A percentile compares a stretch with the other conserved stretches of the same genome.
phyloP scores from a whole-genome alignment of 2,329 filamentous ascomycete genomes.

The Berkeleyomyces basicola region DNA sequence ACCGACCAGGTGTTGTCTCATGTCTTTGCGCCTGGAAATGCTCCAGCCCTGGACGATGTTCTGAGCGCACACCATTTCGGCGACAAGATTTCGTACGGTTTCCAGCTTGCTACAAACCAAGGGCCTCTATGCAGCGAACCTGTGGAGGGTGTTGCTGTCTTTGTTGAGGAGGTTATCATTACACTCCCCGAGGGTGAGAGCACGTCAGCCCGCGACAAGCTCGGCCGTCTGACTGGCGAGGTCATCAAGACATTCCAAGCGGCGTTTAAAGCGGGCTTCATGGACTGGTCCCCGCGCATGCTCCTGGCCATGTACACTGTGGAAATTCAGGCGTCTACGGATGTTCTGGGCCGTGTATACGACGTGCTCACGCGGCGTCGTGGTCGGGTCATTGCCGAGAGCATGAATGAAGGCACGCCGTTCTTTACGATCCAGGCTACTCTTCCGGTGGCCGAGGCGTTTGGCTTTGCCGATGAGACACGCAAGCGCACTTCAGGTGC shows the following conservation, averaged over 20 bases:
- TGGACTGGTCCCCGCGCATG: slow-evolving; percentile 92
- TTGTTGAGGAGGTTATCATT: slow-evolving; percentile 64
- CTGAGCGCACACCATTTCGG: slow-evolving; percentile 53
- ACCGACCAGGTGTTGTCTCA: slow-evolving; percentile 52
- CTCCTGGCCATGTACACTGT: slow-evolving; percentile 96
- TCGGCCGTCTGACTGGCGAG: slow-evolving; percentile 77
- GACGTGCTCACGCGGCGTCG: slow-evolving; percentile 90
- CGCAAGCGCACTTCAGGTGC: slow-evolving; percentile 82
- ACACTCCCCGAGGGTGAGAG: slow-evolving; percentile 36
- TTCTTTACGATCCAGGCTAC: slow-evolving; percentile 88
- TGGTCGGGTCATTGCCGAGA: slow-evolving; percentile 75
- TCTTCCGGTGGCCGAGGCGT: slow-evolving; percentile 83
- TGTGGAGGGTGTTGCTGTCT: slow-evolving; percentile 80
- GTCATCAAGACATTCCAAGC: slow-evolving; percentile 79
- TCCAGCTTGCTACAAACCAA: slow-evolving; percentile 79
- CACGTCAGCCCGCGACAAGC: slow-evolving; percentile 26
- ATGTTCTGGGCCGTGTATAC: slow-evolving; percentile 90
- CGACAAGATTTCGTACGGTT: slow-evolving; percentile 84
- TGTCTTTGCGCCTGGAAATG: slow-evolving; percentile 35
- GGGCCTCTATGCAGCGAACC: slow-evolving; percentile 87
- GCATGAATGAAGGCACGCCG: slow-evolving; percentile 84
- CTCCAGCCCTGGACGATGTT: slow-evolving; percentile 29
- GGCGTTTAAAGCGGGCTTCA: slow-evolving; percentile 67
- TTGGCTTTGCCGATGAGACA: slow-evolving; percentile 94
- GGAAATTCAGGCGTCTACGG: slow-evolving; percentile 91